phyloP scores from a whole-genome alignment of 2,329 filamentous ascomycete genomes.

The Erysiphe pulchra region DNA sequence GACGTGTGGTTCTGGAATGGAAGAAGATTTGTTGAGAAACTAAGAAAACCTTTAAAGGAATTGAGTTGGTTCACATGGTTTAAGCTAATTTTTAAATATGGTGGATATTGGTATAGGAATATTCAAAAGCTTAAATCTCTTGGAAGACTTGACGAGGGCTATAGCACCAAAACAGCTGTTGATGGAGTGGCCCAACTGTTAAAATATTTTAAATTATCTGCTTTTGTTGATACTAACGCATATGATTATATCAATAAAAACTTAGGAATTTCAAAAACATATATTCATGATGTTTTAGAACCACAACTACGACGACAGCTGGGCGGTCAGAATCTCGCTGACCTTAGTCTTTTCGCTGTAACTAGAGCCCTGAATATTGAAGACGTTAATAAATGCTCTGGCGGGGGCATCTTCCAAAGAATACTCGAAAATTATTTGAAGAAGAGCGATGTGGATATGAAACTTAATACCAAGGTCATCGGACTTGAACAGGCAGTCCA shows the following conservation, averaged over 20 bases:
- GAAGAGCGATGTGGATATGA: conserved; percentile 1
- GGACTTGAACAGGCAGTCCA: background rate
- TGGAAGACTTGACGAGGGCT: background rate
- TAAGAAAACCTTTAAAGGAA: conserved; percentile 1
- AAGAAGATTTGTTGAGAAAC: background rate
- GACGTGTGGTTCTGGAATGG: background rate
- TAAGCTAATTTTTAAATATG: conserved; percentile 2
- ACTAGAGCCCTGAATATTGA: conserved; percentile 2
- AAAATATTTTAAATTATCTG: background rate
- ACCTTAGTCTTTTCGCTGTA: conserved; percentile 3
- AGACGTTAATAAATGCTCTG: background rate
- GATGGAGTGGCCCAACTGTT: background rate
- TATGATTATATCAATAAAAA: conserved; percentile 1
- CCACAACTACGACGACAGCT: conserved; percentile 3
- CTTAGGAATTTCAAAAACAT: conserved; percentile 1
- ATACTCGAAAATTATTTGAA: conserved; percentile 1
- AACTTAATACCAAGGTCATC: conserved; percentile 2
- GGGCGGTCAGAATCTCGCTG: conserved; percentile 2
- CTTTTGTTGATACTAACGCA: background rate
- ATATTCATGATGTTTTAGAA: conserved; percentile 3
- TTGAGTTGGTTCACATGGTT: conserved; percentile 1
- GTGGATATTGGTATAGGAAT: background rate
- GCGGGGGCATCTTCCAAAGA: conserved; percentile 1
- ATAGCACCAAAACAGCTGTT: background rate
- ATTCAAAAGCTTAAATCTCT: background rate